Base-by-base conservation (phyloP, 2,329 filamentous ascomycete species). In the Talaromyces verruculosus region DNA sequence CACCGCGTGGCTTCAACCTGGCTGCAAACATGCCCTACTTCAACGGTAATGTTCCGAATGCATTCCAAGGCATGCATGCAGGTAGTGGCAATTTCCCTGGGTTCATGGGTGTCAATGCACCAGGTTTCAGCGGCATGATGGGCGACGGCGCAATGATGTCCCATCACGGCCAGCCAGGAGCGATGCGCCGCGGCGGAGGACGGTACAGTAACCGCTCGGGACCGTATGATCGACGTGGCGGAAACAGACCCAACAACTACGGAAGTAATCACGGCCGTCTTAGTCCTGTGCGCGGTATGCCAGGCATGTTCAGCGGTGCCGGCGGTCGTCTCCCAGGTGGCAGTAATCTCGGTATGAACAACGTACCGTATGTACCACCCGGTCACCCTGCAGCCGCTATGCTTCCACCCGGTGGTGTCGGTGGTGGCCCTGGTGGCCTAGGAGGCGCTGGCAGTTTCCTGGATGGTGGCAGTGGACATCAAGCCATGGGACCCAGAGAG, bases 1-100 rank as follows among this genome's bases (percentile, higher is more conserved):
- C 94, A 5, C 94, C 94, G 41, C 89, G 94, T 37, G 93, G 93
- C 0, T 98, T 98, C 82, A 96, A 92, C 73, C 82, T 98, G 33
- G 85, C 91, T 65, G 85, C 91, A 65, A 91, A 89, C 72, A 86
- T 83, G 69, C 85, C 89, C 75, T 88, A 92, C 74, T 78, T 78
- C 73, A 65, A 78, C 79, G 66, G 81, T 78, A 69, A 72, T 73
- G 82, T 68, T 80, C 70, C 76, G 33, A 71, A 69, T 22, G 71
- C 74, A 37, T 78, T 81, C 65, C 70, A 76, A 47, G 70, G 73
- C 37, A 62, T 75, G 3, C 69, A 75, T 1, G 33, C 53, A 15
- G 70, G 68, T 7, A 69, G 68, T 5, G 65, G 69, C 6, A 76
- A 74, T 2, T 70, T 79, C 57, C 72, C 76, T 19, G 72, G 73